Conservation (phyloP, 305 asterid species). For the Withania somnifera region DNA sequence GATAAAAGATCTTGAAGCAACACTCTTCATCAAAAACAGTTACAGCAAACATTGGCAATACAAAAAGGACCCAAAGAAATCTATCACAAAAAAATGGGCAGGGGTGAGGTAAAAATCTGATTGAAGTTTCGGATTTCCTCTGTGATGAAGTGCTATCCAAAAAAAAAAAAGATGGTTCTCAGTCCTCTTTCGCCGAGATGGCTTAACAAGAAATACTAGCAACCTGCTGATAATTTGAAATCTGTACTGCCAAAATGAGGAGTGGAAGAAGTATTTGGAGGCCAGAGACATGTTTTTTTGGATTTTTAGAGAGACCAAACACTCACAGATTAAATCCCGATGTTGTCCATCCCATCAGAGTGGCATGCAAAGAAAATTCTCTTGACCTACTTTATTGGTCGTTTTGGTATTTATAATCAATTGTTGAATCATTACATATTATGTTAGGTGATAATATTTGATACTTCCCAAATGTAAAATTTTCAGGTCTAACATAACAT, state of each 20-base stretch:
- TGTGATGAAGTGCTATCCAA: background rate
- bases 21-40: background rate
- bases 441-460: background rate
- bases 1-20: background rate
- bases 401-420: background rate
- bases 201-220: too few relatives aligned
- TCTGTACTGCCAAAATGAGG: background rate
- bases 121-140: background rate
- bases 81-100: background rate
- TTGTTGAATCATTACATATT: background rate
- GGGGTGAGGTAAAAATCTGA: background rate
- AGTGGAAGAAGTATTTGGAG: background rate
- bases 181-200: too few relatives aligned
- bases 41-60: background rate
- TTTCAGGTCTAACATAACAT: background rate
- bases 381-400: background rate
- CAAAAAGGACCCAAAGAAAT: background rate
- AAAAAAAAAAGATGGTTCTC: too few relatives aligned
- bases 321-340: background rate
- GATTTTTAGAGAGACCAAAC: background rate
- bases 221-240: background rate
- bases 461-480: background rate
- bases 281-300: background rate
- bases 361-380: background rate
- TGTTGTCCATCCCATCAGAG: background rate